Conservation (phyloP, 2,329 filamentous ascomycete species). For the Penicillium expansum region DNA sequence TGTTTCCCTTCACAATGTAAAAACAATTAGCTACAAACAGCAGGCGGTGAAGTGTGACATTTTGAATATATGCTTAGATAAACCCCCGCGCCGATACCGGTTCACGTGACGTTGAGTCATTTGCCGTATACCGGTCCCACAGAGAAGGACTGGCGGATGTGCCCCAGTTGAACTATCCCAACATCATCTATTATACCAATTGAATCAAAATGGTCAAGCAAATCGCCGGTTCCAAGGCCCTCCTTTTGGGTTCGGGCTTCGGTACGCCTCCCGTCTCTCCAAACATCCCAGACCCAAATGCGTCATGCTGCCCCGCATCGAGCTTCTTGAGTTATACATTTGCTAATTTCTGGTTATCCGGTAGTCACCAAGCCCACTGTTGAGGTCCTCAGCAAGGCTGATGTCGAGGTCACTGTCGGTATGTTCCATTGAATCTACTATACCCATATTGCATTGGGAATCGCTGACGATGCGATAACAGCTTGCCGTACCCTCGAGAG, state of each 20-base stretch:
- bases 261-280: conserved; percentile 25
- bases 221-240: conserved; percentile 41
- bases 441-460: neutral
- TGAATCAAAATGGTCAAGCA: conserved; percentile 36
- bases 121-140: conserved; percentile 18
- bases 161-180: conserved; percentile 8
- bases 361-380: conserved; percentile 62
- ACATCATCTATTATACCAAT: conserved; percentile 16
- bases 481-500: conserved; percentile 78
- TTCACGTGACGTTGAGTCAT: conserved; percentile 28
- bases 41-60: neutral
- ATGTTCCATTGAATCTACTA: conserved; percentile 29
- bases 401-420: conserved; percentile 65
- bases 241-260: conserved; percentile 40
- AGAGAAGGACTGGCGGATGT: neutral
- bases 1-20: neutral
- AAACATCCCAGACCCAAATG: neutral
- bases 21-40: neutral
- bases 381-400: conserved; percentile 60
- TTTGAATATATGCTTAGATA: conserved; percentile 2
- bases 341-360: conserved; percentile 12
- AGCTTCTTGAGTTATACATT: conserved; percentile 3
- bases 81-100: conserved; percentile 29
- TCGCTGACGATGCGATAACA: conserved; percentile 31
- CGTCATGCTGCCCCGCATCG: conserved; percentile 21